phyloP scores from a whole-genome alignment of 73 alveolate species.

The Symbiodinium pilosum region DNA sequence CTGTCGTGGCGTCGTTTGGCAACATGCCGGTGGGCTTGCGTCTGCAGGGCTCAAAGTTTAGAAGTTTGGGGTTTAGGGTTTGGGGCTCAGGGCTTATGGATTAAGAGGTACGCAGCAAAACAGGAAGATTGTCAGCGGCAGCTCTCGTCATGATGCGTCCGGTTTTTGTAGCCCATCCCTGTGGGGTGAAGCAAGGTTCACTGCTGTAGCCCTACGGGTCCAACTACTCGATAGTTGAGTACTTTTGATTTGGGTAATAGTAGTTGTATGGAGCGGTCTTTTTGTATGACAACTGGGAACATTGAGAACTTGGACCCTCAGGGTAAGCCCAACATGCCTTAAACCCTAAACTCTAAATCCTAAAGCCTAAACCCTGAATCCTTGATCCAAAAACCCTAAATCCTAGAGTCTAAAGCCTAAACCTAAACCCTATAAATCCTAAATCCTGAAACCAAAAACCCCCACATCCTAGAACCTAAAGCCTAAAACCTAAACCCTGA shows the following conservation, averaged over 20 bases:
- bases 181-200: too few relatives aligned
- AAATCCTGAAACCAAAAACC: neutral
- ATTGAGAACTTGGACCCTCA: too few relatives aligned
- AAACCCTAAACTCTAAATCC: neutral
- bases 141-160: too few relatives aligned
- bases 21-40: too few relatives aligned
- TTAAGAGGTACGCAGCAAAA: neutral
- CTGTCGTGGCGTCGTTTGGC: too few relatives aligned
- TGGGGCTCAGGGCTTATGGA: neutral
- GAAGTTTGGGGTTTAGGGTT: neutral
- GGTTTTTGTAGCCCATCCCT: too few relatives aligned
- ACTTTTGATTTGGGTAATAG: too few relatives aligned
- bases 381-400: neutral
- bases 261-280: neutral
- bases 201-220: too few relatives aligned
- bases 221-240: too few relatives aligned
- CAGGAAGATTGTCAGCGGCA: too few relatives aligned
- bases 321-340: too few relatives aligned
- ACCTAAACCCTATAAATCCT: neutral
- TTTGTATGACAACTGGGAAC: neutral
- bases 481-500: neutral
- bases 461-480: neutral
- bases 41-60: neutral
- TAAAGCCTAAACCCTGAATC: neutral
- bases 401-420: neutral